phyloP scores from a whole-genome alignment of 179 eudicot genomes.

The Vitellaria paradoxa region DNA sequence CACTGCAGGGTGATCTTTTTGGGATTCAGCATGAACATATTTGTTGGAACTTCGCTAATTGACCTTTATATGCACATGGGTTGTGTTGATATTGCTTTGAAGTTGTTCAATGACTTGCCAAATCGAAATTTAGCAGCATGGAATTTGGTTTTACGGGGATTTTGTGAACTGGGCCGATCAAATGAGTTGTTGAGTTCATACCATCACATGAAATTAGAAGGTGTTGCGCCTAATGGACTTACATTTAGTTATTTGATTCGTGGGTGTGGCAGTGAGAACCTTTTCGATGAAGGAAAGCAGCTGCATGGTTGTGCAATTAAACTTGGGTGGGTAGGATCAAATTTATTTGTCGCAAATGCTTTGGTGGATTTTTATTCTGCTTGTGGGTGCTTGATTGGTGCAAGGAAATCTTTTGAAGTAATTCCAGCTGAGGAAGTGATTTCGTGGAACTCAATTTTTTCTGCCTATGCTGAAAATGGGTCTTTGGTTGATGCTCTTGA shows the following conservation, averaged over 20 bases:
- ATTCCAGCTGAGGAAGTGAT: constrained; percentile 54
- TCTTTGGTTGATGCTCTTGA: constrained; percentile 40
- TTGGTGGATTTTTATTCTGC: constrained; percentile 71
- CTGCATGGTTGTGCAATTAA: constrained; percentile 57
- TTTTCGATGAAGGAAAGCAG: constrained; percentile 52
- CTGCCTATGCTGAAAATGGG: constrained; percentile 45
- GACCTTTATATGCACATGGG: constrained; percentile 64
- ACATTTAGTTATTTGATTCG: constrained; percentile 62
- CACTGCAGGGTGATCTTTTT: constrained; percentile 60
- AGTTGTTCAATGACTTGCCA: constrained; percentile 43
- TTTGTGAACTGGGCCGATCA: constrained; percentile 51
- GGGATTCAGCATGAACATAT: constrained; percentile 53
- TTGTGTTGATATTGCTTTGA: constrained; percentile 43
- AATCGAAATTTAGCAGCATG: constrained; percentile 54
- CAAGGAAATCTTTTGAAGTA: constrained; percentile 45
- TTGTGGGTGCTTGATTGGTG: constrained; percentile 54
- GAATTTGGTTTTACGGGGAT: constrained; percentile 67
- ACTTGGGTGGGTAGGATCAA: constrained; percentile 42
- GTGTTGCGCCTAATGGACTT: constrained; percentile 56
- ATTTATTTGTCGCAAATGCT: constrained; percentile 59
- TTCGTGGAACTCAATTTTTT: constrained; percentile 75
- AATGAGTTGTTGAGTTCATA: constrained; percentile 36
- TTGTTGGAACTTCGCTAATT: constrained; percentile 54
- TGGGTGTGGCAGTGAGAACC: constrained; percentile 49
- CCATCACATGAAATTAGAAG: constrained; percentile 40